These are phyloP conservation scores for Penicillium olsonii DNA, from an alignment of 2,329 filamentous ascomycete genomes.

Conservation along the genomic window DNA sequence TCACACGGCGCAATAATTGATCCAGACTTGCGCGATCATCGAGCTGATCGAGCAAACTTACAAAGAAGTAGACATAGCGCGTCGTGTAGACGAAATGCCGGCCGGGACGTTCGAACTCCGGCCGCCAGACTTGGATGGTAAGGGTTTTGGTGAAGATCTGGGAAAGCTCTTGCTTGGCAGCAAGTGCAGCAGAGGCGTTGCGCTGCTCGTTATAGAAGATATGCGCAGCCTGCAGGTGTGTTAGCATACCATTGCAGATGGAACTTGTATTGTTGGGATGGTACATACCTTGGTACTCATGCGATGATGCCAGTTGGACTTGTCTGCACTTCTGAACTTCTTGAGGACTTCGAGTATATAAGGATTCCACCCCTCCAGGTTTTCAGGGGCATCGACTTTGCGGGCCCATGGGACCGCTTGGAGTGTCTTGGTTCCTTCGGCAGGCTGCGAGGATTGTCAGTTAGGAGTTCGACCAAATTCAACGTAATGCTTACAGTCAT, in stretches of 20 bases:
- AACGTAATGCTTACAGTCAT: slow-evolving; percentile 41
- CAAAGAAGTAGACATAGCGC: slow-evolving; percentile 81
- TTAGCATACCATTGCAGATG: slow-evolving; percentile 33
- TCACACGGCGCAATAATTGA: slow-evolving; percentile 73
- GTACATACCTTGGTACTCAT: slow-evolving; percentile 72
- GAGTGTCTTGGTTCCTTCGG: slow-evolving; percentile 53
- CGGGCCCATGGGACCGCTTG: slow-evolving; percentile 57
- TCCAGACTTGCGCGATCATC: slow-evolving; percentile 77
- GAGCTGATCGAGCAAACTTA: slow-evolving; percentile 70
- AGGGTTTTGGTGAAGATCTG: slow-evolving; percentile 93
- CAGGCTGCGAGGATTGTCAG: slow-evolving; percentile 39
- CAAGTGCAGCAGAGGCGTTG: slow-evolving; percentile 55
- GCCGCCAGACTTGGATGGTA: slow-evolving; percentile 93
- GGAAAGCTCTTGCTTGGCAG: slow-evolving; percentile 76
- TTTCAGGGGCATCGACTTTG: slow-evolving; percentile 51
- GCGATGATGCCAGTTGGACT: slow-evolving; percentile 93
- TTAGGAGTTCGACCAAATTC: slow-evolving; percentile 19
- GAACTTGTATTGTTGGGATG: neutral
- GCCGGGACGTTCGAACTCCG: slow-evolving; percentile 79
- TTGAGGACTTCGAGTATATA: slow-evolving; percentile 65
- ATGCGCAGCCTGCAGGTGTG: slow-evolving; percentile 53
- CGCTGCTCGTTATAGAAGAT: slow-evolving; percentile 61
- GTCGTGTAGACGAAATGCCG: slow-evolving; percentile 91
- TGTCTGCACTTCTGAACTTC: slow-evolving; percentile 69
- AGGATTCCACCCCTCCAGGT: slow-evolving; percentile 56